These are phyloP conservation scores for Claviceps pusilla DNA, from an alignment of 2,329 filamentous ascomycete genomes.

Conservation along the genomic window DNA sequence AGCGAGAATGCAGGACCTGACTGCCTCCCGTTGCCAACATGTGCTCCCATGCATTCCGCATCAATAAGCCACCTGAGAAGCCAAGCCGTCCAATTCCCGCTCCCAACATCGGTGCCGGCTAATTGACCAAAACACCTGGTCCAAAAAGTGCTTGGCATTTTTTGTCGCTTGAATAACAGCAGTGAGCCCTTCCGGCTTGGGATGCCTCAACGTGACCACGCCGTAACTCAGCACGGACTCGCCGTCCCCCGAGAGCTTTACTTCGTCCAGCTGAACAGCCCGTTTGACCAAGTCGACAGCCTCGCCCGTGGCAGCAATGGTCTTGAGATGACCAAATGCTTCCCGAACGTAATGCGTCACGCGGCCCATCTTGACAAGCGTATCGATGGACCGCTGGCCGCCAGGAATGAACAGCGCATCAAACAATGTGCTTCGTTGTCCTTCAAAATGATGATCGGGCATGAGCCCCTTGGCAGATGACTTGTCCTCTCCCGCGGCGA, in stretches of 20 bases:
- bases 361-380: slow-evolving; percentile 53
- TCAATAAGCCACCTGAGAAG: slow-evolving; percentile 51
- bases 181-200: slow-evolving; percentile 40
- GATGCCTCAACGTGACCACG: slow-evolving; percentile 51
- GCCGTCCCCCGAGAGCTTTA: slow-evolving; percentile 27
- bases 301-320: slow-evolving; percentile 62
- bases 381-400: slow-evolving; percentile 46
- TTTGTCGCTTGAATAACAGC: slow-evolving; percentile 50
- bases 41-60: neutral
- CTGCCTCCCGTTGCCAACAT: no score
- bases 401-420: slow-evolving; percentile 67
- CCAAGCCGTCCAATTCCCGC: slow-evolving; percentile 58
- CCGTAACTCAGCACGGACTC: slow-evolving; percentile 53
- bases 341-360: slow-evolving; percentile 65
- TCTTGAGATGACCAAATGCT: slow-evolving; percentile 68
- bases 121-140: slow-evolving; percentile 54
- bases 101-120: slow-evolving; percentile 60
- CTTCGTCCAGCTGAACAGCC: slow-evolving; percentile 28
- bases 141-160: slow-evolving; percentile 53
- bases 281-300: slow-evolving; percentile 46
- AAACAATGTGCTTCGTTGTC: slow-evolving; percentile 66
- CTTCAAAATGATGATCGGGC: slow-evolving; percentile 67
- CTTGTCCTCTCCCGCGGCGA: slow-evolving; percentile 42
- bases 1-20: neutral
- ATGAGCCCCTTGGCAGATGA: slow-evolving; percentile 37